Evolutionary conservation across 2,329 filamentous ascomycete species (phyloP).

Genomic region (Curvularia lunata): DNA sequence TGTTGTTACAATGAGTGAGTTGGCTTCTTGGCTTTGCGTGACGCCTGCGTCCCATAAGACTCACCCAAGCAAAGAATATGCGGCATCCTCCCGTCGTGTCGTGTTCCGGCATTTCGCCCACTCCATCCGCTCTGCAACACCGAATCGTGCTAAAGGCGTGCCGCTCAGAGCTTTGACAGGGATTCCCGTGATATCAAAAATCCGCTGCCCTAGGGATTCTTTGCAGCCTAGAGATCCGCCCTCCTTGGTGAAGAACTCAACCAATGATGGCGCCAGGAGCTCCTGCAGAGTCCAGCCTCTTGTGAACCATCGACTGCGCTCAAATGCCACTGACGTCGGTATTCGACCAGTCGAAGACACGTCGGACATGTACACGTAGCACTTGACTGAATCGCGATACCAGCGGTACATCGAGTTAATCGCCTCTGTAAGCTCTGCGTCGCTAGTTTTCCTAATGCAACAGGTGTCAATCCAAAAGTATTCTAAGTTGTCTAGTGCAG

Average conservation of each 20-base stretch:
- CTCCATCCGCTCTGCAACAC: background rate
- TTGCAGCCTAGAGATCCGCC: background rate
- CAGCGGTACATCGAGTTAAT: slow-evolving; percentile 13
- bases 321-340: too few species aligned
- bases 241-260: slow-evolving; percentile 7
- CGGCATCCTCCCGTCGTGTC: background rate
- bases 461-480: slow-evolving; percentile 14
- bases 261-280: background rate
- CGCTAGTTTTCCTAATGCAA: slow-evolving; percentile 8
- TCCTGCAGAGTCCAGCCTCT: slow-evolving; percentile 15
- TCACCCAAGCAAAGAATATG: background rate
- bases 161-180: background rate
- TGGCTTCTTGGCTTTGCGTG: too few species aligned
- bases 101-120: background rate
- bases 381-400: slow-evolving; percentile 2
- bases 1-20: too few species aligned
- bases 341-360: too few species aligned
- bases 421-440: slow-evolving; percentile 2
- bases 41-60: too few species aligned
- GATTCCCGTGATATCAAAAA: slow-evolving; percentile 3
- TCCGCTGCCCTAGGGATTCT: background rate
- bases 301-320: too few species aligned
- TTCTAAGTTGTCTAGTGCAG: background rate
- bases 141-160: background rate
- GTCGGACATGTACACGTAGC: slow-evolving; percentile 15